Evolutionary conservation across 2,329 filamentous ascomycete genomes (phyloP).

Genomic region (Ilyonectria robusta): DNA sequence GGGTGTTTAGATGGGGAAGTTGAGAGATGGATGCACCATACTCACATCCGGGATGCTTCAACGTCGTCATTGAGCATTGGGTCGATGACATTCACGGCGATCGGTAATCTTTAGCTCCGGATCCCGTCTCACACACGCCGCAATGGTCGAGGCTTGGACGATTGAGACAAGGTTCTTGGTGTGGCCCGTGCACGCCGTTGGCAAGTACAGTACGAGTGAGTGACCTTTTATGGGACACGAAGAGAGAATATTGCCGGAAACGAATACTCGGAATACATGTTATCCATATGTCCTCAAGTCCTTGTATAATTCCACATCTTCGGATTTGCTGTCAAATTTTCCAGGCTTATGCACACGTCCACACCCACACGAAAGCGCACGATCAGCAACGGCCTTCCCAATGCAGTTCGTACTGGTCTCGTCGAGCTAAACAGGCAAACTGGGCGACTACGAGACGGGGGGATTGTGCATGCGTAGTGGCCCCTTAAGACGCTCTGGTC

Average conservation of each 20-base stretch:
- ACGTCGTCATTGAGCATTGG: slow-evolving; percentile 11
- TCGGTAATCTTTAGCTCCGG: neutral
- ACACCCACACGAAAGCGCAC: neutral
- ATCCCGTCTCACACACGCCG: slow-evolving; percentile 11
- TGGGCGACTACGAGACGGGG: neutral
- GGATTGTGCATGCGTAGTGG: neutral
- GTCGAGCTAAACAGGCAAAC: too few relatives aligned
- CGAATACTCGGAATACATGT: neutral
- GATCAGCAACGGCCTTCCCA: neutral
- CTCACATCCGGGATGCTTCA: slow-evolving; percentile 1
- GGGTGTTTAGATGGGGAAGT: slow-evolving; percentile 1
- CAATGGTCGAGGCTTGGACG: neutral
- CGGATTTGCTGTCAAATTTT: neutral
- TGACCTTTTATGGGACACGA: too few relatives aligned
- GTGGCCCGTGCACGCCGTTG: neutral
- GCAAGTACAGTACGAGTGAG: neutral
- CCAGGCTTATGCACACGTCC: neutral
- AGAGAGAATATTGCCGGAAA: too few relatives aligned
- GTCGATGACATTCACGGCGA: neutral
- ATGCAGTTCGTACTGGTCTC: neutral
- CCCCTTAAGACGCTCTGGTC: neutral
- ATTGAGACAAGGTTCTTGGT: neutral
- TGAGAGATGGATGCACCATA: neutral
- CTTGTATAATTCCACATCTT: neutral
- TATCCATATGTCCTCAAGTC: neutral